Base-by-base conservation (phyloP, 768 basidiomycete genomes). In the Boletus rubropictus region DNA sequence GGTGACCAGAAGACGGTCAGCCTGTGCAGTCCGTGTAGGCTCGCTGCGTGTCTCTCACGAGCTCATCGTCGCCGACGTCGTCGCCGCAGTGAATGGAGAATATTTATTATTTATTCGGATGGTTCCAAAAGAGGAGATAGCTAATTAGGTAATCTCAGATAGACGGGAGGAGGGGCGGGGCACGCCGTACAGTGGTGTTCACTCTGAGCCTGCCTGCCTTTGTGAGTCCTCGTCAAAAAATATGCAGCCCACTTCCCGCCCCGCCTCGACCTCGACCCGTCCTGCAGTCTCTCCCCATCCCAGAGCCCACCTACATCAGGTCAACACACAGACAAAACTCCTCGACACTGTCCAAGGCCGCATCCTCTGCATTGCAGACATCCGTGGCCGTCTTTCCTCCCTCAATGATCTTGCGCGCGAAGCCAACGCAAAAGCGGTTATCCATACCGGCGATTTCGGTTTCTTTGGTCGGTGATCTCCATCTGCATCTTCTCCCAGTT, bases 401-500 rank as follows among this genome's bases (percentile, higher is more conserved):
- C 79, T 99, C 62, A 97, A 97, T 66, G 81, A 89, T 67, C 80
- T 96, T 44, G 94, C 94, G 15, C 72, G 84, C 38, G 91, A 96
- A 56, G 82, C 81, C 48, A 86, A 88, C 61, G 96, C 93, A 20
- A 80, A 84, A 49, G 95, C 93, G 15, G 84, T 97, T 65, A 89
- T 99, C 49, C 95, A 98, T 65, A 95, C 94, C 0, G 96, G 96
- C 44, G 96, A 99, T 72, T 98, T 98, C 81, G 96, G 96, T 49
- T 96, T 99, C 72, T 96, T 95, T 67, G 91, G 89, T 84, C 55
- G 52, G 76, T 66, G 21, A 54, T 46, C 20, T 42, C 33, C 34
- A 32, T 46, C 34, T 39, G 37, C 31, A 6, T 46, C 35, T 32
- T 46, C 36, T 34, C 20, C 34, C 17, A 42, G 10, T 39, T 40